These are phyloP conservation scores for Paulownia fortunei DNA, from an alignment of 257 asterid species.

Conservation along the genomic window DNA sequence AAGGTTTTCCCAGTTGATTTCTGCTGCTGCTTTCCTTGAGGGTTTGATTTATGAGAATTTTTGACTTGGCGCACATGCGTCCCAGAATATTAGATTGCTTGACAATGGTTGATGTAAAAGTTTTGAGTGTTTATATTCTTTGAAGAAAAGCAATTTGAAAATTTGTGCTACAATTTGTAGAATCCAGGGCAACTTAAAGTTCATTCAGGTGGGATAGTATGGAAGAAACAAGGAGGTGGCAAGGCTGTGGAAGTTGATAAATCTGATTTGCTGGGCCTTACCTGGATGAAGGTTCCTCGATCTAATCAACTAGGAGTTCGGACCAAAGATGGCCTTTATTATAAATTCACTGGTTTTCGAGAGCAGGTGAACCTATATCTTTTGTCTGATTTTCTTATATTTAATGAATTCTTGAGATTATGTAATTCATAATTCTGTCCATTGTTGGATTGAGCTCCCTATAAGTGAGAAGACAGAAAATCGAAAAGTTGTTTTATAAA, in stretches of 20 bases:
- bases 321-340: slow-evolving; percentile 83
- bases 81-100: background rate
- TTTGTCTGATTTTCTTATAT: background rate
- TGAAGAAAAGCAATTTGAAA: slow-evolving; percentile 10
- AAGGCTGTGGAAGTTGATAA: slow-evolving; percentile 93
- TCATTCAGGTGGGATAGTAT: slow-evolving; percentile 78
- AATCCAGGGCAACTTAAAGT: slow-evolving; percentile 89
- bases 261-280: slow-evolving; percentile 67
- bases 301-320: slow-evolving; percentile 90
- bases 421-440: background rate
- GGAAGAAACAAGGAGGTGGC: slow-evolving; percentile 99
- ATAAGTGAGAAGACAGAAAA: background rate
- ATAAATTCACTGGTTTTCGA: slow-evolving; percentile 91
- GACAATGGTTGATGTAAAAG: background rate
- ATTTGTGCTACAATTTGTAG: slow-evolving; percentile 46
- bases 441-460: background rate
- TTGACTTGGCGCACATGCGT: background rate
- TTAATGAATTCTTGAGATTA: background rate
- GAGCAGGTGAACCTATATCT: slow-evolving; percentile 64
- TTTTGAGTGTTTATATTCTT: background rate
- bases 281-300: slow-evolving; percentile 97
- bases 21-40: slow-evolving; percentile 11
- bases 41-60: background rate
- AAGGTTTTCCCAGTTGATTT: background rate
- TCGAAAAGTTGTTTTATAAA: background rate